Percentiles rank a stretch among this genome's conserved stretches.
Conservation (phyloP, 228 moss, liverwort and hornwort genomes). For the Sphagnum magellanicum region DNA sequence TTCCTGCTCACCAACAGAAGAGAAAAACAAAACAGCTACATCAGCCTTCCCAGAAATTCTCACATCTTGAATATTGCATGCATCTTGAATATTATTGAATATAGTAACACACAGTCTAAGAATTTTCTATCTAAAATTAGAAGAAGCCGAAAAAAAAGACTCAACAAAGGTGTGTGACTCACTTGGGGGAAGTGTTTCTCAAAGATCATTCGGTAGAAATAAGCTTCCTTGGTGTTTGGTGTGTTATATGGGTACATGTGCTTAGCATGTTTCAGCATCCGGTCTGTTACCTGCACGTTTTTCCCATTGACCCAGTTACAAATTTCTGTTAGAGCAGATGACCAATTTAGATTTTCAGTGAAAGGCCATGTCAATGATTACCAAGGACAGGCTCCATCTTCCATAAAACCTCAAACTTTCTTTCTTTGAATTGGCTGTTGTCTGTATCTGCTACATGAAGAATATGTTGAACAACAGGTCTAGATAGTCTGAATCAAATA, state of each 20-base stretch:
- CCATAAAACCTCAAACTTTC: too few species aligned
- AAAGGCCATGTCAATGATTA: background rate
- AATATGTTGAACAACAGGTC: background rate
- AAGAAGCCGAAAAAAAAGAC: too few species aligned
- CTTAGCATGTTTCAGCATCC: conserved; percentile 43
- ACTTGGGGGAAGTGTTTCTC: conserved; percentile 48
- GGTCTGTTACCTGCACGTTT: conserved; percentile 22
- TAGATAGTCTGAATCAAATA: background rate
- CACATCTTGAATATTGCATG: too few species aligned
- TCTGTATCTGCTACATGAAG: too few species aligned
- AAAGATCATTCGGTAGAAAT: conserved; percentile 45
- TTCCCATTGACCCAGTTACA: too few species aligned
- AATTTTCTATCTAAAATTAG: too few species aligned
- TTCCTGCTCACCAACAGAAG: conserved; percentile 10
- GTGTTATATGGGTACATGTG: conserved; percentile 55
- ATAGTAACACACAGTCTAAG: too few species aligned
- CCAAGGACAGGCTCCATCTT: background rate
- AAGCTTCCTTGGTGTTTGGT: conserved; percentile 44
- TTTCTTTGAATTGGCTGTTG: too few species aligned
- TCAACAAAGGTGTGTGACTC: background rate
- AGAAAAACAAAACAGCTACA: background rate
- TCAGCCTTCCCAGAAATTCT: background rate
- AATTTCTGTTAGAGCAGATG: background rate
- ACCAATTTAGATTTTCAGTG: too few species aligned
- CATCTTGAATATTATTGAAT: too few species aligned